Percentiles rank a stretch among this genome's conserved stretches.
These are phyloP conservation scores for Mycena rebaudengoi DNA, from an alignment of 768 basidiomycete genomes.

Conservation along the genomic window DNA sequence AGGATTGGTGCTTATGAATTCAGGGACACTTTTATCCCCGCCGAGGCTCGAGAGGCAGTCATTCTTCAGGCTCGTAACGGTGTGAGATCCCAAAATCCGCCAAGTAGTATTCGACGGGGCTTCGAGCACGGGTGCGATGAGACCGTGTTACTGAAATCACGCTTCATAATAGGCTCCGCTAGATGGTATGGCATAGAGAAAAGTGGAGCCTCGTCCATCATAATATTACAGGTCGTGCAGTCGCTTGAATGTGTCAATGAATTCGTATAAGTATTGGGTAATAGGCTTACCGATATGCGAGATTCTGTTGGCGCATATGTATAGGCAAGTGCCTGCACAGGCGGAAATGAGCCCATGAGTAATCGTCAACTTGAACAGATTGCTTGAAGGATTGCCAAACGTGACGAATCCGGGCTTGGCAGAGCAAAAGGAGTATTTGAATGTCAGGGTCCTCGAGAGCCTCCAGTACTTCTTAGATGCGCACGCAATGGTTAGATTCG, in stretches of 20 bases:
- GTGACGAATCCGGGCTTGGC: slow-evolving; percentile 40
- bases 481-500: neutral
- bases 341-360: neutral
- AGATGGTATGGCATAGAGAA: slow-evolving; percentile 39
- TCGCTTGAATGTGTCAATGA: slow-evolving; percentile 2
- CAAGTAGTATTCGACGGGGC: slow-evolving; percentile 42
- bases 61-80: slow-evolving; percentile 33
- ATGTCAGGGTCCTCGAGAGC: neutral
- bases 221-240: slow-evolving; percentile 39
- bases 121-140: slow-evolving; percentile 32
- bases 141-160: neutral
- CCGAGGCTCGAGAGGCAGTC: slow-evolving; percentile 39
- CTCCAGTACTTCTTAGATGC: neutral
- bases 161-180: slow-evolving; percentile 14
- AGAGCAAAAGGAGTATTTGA: slow-evolving; percentile 38
- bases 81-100: slow-evolving; percentile 47
- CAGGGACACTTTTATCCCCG: slow-evolving; percentile 41
- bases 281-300: slow-evolving; percentile 38
- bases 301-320: slow-evolving; percentile 36
- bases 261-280: too few species aligned
- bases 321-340: slow-evolving; percentile 30
- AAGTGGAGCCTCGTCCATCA: slow-evolving; percentile 41
- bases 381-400: slow-evolving; percentile 42
- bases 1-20: neutral
- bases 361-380: slow-evolving; percentile 35